Percentiles rank a stretch among this genome's conserved stretches.
Evolutionary conservation across 2,329 filamentous ascomycete genomes (phyloP).

Genomic region (Trichoderma pleuroti): DNA sequence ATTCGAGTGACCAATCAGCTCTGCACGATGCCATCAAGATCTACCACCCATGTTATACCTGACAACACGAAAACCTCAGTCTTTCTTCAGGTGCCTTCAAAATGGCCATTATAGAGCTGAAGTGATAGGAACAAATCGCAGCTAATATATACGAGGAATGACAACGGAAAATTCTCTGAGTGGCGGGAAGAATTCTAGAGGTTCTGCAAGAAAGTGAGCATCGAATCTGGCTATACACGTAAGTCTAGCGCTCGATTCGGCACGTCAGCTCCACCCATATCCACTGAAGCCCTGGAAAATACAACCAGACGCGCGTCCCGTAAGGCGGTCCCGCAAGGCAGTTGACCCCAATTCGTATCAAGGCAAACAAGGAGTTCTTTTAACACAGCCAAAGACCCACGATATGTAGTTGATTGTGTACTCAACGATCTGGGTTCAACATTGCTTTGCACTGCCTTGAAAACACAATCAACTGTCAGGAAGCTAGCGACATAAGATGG

Average conservation of each 20-base stretch:
- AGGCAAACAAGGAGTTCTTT: not conserved
- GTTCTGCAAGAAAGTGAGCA: not conserved
- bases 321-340: not conserved
- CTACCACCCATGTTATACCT: not conserved
- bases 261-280: not conserved
- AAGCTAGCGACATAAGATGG: not conserved
- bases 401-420: not conserved
- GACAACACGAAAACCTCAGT: not conserved
- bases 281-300: not conserved
- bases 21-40: not conserved
- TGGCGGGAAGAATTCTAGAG: not conserved
- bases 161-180: not conserved
- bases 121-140: not conserved
- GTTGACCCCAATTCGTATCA: not conserved
- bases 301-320: not conserved
- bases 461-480: not conserved
- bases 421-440: not conserved
- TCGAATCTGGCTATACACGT: not conserved
- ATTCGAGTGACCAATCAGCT: not conserved
- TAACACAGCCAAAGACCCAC: not conserved
- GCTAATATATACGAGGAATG: not conserved
- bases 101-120: not conserved
- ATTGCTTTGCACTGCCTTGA: not conserved
- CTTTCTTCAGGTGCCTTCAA: not conserved
- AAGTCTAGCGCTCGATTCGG: not conserved